Evolutionary conservation across 768 basidiomycete species (phyloP).

Genomic region (Phylloporus scabripes): DNA sequence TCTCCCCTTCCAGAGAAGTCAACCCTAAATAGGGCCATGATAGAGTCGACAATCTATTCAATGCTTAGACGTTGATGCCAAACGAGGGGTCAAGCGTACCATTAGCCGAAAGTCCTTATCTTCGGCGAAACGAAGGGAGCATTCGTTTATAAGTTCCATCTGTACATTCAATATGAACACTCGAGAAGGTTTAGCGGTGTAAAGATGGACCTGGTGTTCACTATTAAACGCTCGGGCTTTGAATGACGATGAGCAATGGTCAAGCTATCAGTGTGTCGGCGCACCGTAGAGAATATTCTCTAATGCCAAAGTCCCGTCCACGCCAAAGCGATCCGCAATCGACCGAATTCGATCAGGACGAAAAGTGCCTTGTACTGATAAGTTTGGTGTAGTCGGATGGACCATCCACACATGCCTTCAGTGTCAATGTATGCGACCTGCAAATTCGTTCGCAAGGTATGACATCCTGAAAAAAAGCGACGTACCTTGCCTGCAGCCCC

Average conservation of each 20-base stretch:
- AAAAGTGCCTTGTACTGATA: constrained; percentile 66
- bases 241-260: constrained; percentile 7
- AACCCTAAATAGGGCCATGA: constrained; percentile 94
- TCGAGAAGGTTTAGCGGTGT: background rate
- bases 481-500: constrained; percentile 84
- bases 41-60: constrained; percentile 84
- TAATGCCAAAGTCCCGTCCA: constrained; percentile 81
- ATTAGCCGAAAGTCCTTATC: constrained; percentile 78
- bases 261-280: constrained; percentile 1
- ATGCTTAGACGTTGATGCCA: constrained; percentile 6
- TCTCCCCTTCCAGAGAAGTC: constrained; percentile 94
- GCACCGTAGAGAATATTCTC: constrained; percentile 90
- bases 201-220: constrained; percentile 73
- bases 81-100: constrained; percentile 32
- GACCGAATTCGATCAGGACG: constrained; percentile 88
- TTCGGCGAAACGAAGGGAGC: constrained; percentile 82
- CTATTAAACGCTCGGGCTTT: constrained; percentile 86
- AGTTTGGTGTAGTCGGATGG: constrained; percentile 13
- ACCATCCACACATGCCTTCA: constrained; percentile 45
- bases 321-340: constrained; percentile 90
- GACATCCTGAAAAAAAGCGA: constrained; percentile 2
- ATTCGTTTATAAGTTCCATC: constrained; percentile 92
- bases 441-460: background rate
- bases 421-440: constrained; percentile 92
- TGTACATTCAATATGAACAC: constrained; percentile 24